Conservation (phyloP, 2,329 filamentous ascomycete genomes). For the Monosporascus sp. region DNA sequence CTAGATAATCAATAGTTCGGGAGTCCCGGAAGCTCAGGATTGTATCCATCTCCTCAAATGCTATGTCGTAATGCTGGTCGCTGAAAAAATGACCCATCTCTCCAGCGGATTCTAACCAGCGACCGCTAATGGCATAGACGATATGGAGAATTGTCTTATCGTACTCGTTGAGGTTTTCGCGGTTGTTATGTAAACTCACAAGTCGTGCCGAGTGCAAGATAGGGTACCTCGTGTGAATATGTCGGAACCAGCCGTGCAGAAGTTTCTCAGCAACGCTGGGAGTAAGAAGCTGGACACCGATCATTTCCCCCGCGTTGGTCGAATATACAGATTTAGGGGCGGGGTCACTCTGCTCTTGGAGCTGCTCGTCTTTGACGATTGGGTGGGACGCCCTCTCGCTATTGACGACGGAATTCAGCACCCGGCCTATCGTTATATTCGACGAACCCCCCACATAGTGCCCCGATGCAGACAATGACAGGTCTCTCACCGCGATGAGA, state of each 20-base stretch:
- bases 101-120: conserved; percentile 27
- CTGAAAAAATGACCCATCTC: conserved; percentile 27
- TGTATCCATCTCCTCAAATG: conserved; percentile 22
- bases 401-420: conserved; percentile 25
- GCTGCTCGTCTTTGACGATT: conserved; percentile 10
- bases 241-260: conserved; percentile 24
- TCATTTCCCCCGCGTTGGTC: conserved; percentile 15
- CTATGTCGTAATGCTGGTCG: conserved; percentile 24
- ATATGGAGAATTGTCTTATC: conserved; percentile 23
- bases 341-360: conserved; percentile 18
- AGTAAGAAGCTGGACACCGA: conserved; percentile 21
- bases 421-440: conserved; percentile 27
- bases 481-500: conserved; percentile 21
- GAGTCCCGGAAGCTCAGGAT: conserved; percentile 22
- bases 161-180: conserved; percentile 20
- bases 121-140: conserved; percentile 24
- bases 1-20: conserved; percentile 23
- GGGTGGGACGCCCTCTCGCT: conserved; percentile 15
- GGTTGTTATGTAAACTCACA: conserved; percentile 21
- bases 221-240: conserved; percentile 26
- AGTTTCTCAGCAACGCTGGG: conserved; percentile 20
- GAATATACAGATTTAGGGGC: conserved; percentile 26
- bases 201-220: conserved; percentile 19
- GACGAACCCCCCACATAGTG: conserved; percentile 25
- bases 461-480: conserved; percentile 25